Base-by-base conservation (phyloP, 106 monocot genomes). In the Iris macrosiphon region DNA sequence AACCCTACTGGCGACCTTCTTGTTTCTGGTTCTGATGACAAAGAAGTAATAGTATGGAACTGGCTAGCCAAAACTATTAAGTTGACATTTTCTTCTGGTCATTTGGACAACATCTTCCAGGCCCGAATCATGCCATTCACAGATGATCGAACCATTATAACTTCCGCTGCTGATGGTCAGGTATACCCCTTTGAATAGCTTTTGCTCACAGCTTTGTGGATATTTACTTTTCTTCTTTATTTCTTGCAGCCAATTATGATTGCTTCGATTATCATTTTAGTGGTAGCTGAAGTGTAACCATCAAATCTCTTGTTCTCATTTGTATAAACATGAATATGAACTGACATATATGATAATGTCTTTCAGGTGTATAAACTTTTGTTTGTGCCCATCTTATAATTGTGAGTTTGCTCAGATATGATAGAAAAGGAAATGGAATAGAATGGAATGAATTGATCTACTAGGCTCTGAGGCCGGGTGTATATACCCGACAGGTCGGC, bases 131-230 rank as follows among this genome's bases (percentile, higher is more conserved):
- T 95, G 85, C 89, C 95, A 68, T 89, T 69, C 56, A 85, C 81
- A 46, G 76, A 82, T 71, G 95, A 89, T 45, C 62, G 65, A 8
- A 77, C 71, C 17, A 62, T 95, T n/a, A 55, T 89, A 58, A 79
- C 95, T 41, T 73, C 89, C 19, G 82, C 75, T 53, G 81, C 85
- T 65, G 95, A 95, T 79, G 95, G 95, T 1, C 89, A 85, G 95
- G 95, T 85, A 38, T 64, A 31, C 40, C 2, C 33, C 3, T 67
- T 11, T 35, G 24, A 12, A 44, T 14, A 30, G 41, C 23, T 49
- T 62, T 29, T 21, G 4, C 14, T 1, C 1, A 29, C 7, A 23
- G 7, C 5, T 4, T 29, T 17, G 28, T 49, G 25, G 52, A 29
- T 53, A 10, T 18, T 31, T 12, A 1, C 6, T 53, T 33, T 53